Conservation (phyloP, 2,329 filamentous ascomycete genomes). For the Esteya vermicola region DNA sequence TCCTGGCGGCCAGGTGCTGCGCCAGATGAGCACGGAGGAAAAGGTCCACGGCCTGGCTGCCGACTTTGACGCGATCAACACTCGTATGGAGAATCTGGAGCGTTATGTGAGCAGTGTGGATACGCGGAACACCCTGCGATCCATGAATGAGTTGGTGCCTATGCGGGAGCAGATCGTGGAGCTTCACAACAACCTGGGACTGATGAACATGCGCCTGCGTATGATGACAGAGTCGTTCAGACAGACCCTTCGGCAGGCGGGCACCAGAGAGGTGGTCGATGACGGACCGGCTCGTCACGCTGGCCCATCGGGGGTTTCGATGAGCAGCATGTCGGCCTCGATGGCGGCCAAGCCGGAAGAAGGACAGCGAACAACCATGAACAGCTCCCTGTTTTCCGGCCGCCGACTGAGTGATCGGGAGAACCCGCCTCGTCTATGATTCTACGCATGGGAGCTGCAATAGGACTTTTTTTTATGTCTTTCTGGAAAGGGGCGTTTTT, state of each 20-base stretch:
- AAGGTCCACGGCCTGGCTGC: conserved; percentile 26
- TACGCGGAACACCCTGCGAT: conserved; percentile 44
- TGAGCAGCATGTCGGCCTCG: background rate
- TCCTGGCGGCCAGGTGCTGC: background rate
- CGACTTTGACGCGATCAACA: conserved; percentile 36
- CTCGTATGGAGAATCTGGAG: conserved; percentile 41
- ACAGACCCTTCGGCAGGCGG: conserved; percentile 6
- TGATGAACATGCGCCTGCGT: conserved; percentile 44
- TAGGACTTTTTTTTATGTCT: background rate
- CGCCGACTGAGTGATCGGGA: conserved; percentile 10
- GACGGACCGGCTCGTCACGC: background rate
- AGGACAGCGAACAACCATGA: background rate
- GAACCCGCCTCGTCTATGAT: conserved; percentile 9
- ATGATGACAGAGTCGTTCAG: conserved; percentile 32
- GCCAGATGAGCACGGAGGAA: conserved; percentile 1
- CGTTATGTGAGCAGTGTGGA: conserved; percentile 44
- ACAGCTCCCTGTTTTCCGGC: background rate
- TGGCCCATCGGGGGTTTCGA: background rate
- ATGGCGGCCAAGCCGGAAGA: background rate
- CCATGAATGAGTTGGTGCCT: conserved; percentile 46
- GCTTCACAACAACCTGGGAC: conserved; percentile 40
- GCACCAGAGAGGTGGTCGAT: conserved; percentile 5
- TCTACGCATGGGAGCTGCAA: no score
- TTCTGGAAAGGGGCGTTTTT: background rate
- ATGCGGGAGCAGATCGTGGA: conserved; percentile 50